Conservation (phyloP, 345 rosid species). For the Eucalyptus camaldulensis region DNA sequence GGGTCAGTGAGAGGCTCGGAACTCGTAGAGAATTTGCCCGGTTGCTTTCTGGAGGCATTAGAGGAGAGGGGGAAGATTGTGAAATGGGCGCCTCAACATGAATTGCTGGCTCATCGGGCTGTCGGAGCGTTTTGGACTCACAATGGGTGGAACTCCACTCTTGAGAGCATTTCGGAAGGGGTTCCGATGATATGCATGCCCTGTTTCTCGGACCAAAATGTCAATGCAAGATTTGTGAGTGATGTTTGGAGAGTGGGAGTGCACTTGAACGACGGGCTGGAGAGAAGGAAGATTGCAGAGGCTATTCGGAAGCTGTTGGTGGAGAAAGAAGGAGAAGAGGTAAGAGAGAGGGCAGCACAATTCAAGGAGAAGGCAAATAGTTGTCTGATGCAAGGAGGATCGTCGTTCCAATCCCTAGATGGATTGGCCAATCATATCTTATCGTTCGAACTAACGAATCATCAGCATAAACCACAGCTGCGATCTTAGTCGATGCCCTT, state of each 20-base stretch:
- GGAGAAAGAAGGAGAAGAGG: slow-evolving; percentile 19
- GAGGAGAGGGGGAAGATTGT: slow-evolving; percentile 33
- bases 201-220: too few species aligned
- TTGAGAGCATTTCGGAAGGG: not conserved
- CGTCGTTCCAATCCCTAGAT: slow-evolving; percentile 25
- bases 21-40: not conserved
- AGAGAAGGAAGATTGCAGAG: slow-evolving; percentile 19
- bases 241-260: not conserved
- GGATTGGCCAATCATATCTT: slow-evolving; percentile 11
- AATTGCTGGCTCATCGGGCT: slow-evolving; percentile 41
- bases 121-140: slow-evolving; percentile 60
- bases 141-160: slow-evolving; percentile 59
- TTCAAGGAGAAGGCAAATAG: slow-evolving; percentile 20
- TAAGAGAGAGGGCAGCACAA: slow-evolving; percentile 12
- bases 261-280: slow-evolving; percentile 15
- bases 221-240: too few species aligned
- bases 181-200: too few species aligned
- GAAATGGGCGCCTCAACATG: slow-evolving; percentile 61
- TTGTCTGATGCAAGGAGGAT: slow-evolving; percentile 24
- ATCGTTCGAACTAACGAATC: not conserved
- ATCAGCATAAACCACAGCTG: not conserved
- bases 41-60: slow-evolving; percentile 1
- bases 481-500: not conserved
- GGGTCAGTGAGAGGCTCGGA: slow-evolving; percentile 1
- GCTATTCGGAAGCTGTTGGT: slow-evolving; percentile 15